Evolutionary conservation across 352 stramenopile genomes (phyloP).

Genomic region (Phytophthora pini): DNA sequence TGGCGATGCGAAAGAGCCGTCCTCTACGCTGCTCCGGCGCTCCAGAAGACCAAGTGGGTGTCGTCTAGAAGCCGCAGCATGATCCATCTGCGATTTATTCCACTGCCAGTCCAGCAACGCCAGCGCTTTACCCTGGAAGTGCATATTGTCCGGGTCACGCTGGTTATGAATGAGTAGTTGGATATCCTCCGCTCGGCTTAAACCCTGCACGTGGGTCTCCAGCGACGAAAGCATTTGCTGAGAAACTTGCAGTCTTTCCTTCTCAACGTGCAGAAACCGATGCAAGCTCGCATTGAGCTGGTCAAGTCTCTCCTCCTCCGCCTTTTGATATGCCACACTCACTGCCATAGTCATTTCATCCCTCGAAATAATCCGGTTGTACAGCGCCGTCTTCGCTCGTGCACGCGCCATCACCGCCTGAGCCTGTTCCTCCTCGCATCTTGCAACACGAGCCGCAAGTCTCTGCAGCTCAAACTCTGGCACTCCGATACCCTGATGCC

Average conservation of each 20-base stretch:
- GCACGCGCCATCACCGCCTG: slow-evolving; percentile 64
- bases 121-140: slow-evolving; percentile 89
- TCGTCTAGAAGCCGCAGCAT: slow-evolving; percentile 11
- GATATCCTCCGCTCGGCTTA: slow-evolving; percentile 83
- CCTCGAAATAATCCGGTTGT: slow-evolving; percentile 81
- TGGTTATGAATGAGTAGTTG: slow-evolving; percentile 87
- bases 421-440: slow-evolving; percentile 66
- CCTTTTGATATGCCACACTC: slow-evolving; percentile 86
- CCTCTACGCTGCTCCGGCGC: slow-evolving; percentile 33
- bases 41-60: slow-evolving; percentile 36
- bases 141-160: slow-evolving; percentile 86
- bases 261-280: slow-evolving; percentile 80
- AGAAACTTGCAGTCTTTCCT: slow-evolving; percentile 68
- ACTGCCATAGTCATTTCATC: slow-evolving; percentile 92
- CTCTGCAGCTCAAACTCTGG: slow-evolving; percentile 85
- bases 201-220: slow-evolving; percentile 60
- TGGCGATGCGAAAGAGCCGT: slow-evolving; percentile 23
- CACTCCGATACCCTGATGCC: slow-evolving; percentile 68
- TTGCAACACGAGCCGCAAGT: slow-evolving; percentile 62
- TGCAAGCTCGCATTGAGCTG: slow-evolving; percentile 76
- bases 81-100: slow-evolving; percentile 58
- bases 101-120: slow-evolving; percentile 88
- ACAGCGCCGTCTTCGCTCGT: slow-evolving; percentile 77
- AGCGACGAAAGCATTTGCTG: slow-evolving; percentile 67
- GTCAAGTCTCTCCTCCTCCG: slow-evolving; percentile 83